Base-by-base conservation (phyloP, 2,329 filamentous ascomycete genomes). In the Diaporthe destruens region DNA sequence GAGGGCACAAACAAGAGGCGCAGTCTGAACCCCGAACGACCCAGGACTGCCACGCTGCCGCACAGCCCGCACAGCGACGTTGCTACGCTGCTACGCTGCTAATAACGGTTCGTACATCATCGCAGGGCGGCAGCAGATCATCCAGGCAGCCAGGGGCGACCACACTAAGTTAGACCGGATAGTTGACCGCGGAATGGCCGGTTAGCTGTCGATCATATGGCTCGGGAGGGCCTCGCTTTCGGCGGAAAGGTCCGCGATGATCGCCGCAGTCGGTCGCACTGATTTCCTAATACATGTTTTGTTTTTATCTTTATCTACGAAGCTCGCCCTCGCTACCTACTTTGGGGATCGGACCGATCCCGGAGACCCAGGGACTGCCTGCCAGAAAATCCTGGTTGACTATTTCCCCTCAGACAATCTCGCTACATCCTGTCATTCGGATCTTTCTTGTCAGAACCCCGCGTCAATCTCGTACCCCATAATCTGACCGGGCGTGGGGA, bases 151-250 rank as follows among this genome's bases (percentile, higher is more conserved):
- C 29, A 29, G 29, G 29, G 29, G 29, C 29, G 29, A 29, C 29
- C 2, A 29, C 29, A 25, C 25, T n/a, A 51, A 32, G 44, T 20
- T 42, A 59, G 55, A 14, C 29, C 29, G 29, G 11, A 44, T 44
- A 44, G 56, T 51, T 65, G 44, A 65, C 61, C 44, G 47, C 34
- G 29, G 29, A 49, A 49, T 42, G 12, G 25, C 44, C 36, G 34
- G 29, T 32, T 65, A 47, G 61, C 47, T 39, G 29, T 14, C 32
- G 20, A 65, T 51, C 20, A 49, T 61, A 61, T 51, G 51, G 29
- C 20, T 14, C 11, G 29, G 20, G 25, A 36, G 12, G 12, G 29
- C 29, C 29, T 29, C 29, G 42, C 32, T 44, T 29, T 18, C 25
- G 29, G 25, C 42, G 61, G 42, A 34, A 65, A 9, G 29, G 20